phyloP scores from a whole-genome alignment of 164 flowering plant species.

The Annona cherimola region DNA sequence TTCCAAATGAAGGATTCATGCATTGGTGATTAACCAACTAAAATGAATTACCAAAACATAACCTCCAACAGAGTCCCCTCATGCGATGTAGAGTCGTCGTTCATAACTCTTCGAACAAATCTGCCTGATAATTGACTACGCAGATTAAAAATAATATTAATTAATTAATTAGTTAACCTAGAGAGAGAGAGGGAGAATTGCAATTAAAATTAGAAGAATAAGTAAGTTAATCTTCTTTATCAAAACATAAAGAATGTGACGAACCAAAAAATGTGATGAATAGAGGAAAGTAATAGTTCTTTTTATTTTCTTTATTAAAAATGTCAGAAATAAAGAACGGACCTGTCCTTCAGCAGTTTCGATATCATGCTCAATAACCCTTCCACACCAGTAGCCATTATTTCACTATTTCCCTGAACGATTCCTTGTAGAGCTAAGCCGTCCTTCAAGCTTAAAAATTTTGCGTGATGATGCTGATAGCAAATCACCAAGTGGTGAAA shows the following conservation, averaged over 20 bases:
- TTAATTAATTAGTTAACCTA: background rate
- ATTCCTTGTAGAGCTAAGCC: too few species aligned
- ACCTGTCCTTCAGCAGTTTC: conserved; percentile 11
- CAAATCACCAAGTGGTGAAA: too few species aligned
- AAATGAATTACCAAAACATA: background rate
- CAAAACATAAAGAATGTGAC: too few species aligned
- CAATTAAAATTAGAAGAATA: background rate
- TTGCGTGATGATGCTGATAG: too few species aligned
- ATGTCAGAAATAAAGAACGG: background rate
- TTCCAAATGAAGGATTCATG: too few species aligned
- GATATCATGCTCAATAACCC: conserved; percentile 11
- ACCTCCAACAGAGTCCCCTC: conserved; percentile 12
- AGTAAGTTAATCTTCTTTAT: background rate
- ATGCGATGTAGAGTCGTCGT: conserved; percentile 7
- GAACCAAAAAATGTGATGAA: too few species aligned
- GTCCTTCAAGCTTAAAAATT: too few species aligned
- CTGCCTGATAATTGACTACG: conserved; percentile 11
- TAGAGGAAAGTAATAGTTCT: too few species aligned
- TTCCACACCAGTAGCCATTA: conserved; percentile 4
- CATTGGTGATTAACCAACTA: too few species aligned
- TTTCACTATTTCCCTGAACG: too few species aligned
- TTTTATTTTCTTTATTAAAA: too few species aligned
- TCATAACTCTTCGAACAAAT: conserved; percentile 5
- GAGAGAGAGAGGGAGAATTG: background rate
- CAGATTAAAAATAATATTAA: background rate